Evolutionary conservation across 768 basidiomycete species (phyloP).

Genomic region (Clitopilus hobsonii): DNA sequence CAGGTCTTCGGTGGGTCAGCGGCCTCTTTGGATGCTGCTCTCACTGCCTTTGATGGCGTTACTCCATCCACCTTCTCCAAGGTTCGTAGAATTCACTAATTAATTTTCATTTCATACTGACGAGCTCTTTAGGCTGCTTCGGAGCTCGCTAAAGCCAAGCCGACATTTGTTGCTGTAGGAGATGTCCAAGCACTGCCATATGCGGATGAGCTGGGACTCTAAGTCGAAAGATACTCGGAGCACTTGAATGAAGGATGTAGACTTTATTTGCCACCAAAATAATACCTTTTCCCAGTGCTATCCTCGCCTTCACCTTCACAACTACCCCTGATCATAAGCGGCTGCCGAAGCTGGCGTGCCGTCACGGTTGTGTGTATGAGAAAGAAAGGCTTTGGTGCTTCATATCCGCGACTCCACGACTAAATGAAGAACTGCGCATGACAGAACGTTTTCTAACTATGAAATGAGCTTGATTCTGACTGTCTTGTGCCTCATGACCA

Average conservation of each 20-base stretch:
- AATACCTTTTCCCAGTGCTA: not conserved
- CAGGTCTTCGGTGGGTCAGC: conserved; percentile 58
- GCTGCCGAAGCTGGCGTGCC: no score
- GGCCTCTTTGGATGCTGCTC: conserved; percentile 53
- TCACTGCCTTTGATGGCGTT: conserved; percentile 69
- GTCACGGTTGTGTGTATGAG: no score
- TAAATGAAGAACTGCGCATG: no score
- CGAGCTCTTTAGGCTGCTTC: conserved; percentile 48
- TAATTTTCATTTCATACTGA: not conserved
- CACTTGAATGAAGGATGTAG: not conserved
- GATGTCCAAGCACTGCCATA: conserved; percentile 74
- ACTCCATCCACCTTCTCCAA: conserved; percentile 63
- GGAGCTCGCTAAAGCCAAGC: conserved; percentile 66
- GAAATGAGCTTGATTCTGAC: no score
- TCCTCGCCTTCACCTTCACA: no score
- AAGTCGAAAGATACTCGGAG: conserved; percentile 15
- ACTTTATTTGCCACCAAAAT: conserved; percentile 1
- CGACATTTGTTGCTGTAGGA: conserved; percentile 86
- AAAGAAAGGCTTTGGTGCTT: no score
- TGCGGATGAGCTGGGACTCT: conserved; percentile 80
- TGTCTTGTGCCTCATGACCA: no score
- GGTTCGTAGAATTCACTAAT: conserved; percentile 33
- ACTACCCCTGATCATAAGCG: no score
- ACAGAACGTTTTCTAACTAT: no score
- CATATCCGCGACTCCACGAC: no score